phyloP scores from a whole-genome alignment of 2,329 filamentous ascomycete genomes.

The Mycosphaerella arachidis region DNA sequence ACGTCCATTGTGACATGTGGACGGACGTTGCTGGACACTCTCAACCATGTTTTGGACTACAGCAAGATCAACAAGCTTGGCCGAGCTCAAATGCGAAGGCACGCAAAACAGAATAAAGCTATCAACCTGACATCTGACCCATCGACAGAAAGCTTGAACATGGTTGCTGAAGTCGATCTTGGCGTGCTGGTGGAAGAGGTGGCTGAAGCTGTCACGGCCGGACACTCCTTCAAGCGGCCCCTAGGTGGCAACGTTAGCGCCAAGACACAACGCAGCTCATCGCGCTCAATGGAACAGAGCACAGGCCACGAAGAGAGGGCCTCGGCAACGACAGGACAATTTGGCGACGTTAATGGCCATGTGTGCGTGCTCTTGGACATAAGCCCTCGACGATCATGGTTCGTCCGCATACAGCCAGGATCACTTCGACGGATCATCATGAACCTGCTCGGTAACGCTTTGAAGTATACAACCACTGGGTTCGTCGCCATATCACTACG shows the following conservation, averaged over 20 bases:
- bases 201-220: conserved; percentile 52
- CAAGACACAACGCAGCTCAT: background rate
- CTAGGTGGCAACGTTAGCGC: conserved; percentile 5
- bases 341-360: background rate
- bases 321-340: background rate
- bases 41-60: conserved; percentile 40
- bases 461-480: conserved; percentile 46
- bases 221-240: conserved; percentile 41
- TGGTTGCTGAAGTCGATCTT: conserved; percentile 39
- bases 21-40: conserved; percentile 46
- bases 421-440: conserved; percentile 45
- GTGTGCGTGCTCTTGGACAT: conserved; percentile 46
- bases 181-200: conserved; percentile 49
- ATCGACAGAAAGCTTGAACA: conserved; percentile 27
- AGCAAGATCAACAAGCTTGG: conserved; percentile 41
- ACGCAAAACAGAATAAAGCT: conserved; percentile 24
- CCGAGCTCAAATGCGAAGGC: conserved; percentile 22
- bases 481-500: conserved; percentile 39
- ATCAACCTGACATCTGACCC: conserved; percentile 28
- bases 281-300: background rate
- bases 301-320: background rate
- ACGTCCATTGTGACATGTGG: conserved; percentile 49
- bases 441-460: conserved; percentile 46
- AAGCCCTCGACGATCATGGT: conserved; percentile 38
- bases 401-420: conserved; percentile 43